These are phyloP conservation scores for Melampsora larici-populina DNA, from an alignment of 1,284 basidiomycete species.

Conservation along the genomic window DNA sequence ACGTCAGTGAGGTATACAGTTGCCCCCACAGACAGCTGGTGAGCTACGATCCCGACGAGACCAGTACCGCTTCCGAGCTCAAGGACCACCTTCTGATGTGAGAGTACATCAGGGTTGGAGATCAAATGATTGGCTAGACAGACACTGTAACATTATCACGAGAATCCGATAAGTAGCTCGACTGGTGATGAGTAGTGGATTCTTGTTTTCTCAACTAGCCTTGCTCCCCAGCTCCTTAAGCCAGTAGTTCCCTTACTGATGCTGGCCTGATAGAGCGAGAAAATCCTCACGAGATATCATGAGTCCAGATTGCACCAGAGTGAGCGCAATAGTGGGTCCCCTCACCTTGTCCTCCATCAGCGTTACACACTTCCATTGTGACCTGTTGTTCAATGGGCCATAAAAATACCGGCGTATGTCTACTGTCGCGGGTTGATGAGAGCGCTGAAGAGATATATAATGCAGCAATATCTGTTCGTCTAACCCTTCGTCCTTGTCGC, in stretches of 20 bases:
- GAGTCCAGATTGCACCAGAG: too few species aligned
- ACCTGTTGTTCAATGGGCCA: conserved; percentile 7
- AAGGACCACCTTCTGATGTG: not conserved
- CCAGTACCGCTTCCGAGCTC: conserved; percentile 40
- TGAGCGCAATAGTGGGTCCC: too few species aligned
- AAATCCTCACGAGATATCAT: too few species aligned
- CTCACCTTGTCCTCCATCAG: conserved; percentile 34
- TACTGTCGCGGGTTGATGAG: not conserved
- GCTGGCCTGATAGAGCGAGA: not conserved
- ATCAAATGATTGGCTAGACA: conserved; percentile 38
- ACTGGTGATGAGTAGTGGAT: too few species aligned
- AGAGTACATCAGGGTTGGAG: conserved; percentile 1
- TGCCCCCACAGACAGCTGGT: not conserved
- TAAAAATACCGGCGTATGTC: conserved; percentile 35
- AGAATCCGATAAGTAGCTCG: not conserved
- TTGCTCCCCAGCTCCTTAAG: conserved; percentile 38
- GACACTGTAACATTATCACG: conserved; percentile 8
- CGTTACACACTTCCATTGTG: conserved; percentile 5
- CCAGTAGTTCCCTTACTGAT: conserved; percentile 41
- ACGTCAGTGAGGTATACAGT: conserved; percentile 24
- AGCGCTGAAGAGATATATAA: conserved; percentile 36
- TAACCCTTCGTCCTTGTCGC: conserved; percentile 21
- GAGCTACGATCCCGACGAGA: conserved; percentile 20
- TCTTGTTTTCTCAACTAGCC: not conserved
- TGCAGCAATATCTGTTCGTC: conserved; percentile 27